Percentiles rank a stretch among this genome's conserved stretches.
Conservation (phyloP, 305 asterid genomes). For the Petunia hybrid region DNA sequence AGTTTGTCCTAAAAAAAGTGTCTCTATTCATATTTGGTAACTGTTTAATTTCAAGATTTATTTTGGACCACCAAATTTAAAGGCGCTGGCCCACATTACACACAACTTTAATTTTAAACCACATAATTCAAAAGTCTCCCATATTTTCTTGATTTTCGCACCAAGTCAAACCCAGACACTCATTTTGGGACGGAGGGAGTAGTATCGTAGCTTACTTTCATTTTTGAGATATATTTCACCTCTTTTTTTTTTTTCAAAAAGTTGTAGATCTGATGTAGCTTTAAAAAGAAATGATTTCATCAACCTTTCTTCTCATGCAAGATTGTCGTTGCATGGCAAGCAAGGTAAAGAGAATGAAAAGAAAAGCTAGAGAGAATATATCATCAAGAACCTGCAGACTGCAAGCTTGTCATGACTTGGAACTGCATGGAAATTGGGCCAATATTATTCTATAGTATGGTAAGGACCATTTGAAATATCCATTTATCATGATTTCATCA, state of each 20-base stretch:
- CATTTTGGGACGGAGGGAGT: too few relatives aligned
- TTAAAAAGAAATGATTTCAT: constrained; percentile 50
- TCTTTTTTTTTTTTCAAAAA: constrained; percentile 43
- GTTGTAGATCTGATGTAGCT: constrained; percentile 42
- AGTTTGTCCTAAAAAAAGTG: too few relatives aligned
- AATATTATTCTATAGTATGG: background rate
- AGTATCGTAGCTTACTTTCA: constrained; percentile 9
- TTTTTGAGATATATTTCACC: background rate
- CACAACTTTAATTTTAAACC: too few relatives aligned
- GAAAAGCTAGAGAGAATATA: constrained; percentile 25
- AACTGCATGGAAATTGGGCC: constrained; percentile 19
- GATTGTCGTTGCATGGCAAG: constrained; percentile 43
- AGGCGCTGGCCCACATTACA: too few relatives aligned
- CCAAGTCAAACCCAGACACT: too few relatives aligned
- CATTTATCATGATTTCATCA: background rate
- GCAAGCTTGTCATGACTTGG: constrained; percentile 28
- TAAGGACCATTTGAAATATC: constrained; percentile 7
- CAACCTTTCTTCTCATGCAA: constrained; percentile 47
- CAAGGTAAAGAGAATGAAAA: constrained; percentile 32
- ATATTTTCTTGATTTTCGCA: too few relatives aligned
- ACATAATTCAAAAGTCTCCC: too few relatives aligned
- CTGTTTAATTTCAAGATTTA: too few relatives aligned
- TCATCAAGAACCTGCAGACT: background rate
- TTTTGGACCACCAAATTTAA: too few relatives aligned
- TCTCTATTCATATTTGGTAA: too few relatives aligned